Evolutionary conservation across 495 filamentous ascomycete species (phyloP).

Genomic region (Polyplosphaeria fusca): DNA sequence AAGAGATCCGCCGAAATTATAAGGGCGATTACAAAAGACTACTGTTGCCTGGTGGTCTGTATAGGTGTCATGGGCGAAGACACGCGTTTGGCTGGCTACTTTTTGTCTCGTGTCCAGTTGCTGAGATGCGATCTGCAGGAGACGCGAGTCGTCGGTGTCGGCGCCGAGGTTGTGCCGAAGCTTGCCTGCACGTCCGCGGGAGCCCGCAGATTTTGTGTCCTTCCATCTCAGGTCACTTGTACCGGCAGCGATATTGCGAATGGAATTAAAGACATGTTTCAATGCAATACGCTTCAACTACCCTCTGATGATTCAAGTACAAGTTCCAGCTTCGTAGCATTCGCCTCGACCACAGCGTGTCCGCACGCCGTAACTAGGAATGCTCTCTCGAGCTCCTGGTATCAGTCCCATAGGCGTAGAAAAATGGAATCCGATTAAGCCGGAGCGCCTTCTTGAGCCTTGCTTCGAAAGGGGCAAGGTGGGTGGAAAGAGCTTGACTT

Average conservation of each 20-base stretch:
- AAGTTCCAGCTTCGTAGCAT: background rate
- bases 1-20: background rate
- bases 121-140: background rate
- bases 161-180: background rate
- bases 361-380: slow-evolving; percentile 33
- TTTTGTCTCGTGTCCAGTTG: slow-evolving; percentile 29
- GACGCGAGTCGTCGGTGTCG: background rate
- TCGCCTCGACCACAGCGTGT: slow-evolving; percentile 56
- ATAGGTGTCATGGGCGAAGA: slow-evolving; percentile 4
- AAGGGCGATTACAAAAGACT: background rate
- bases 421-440: slow-evolving; percentile 83
- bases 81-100: background rate
- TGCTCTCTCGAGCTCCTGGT: slow-evolving; percentile 27
- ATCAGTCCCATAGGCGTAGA: slow-evolving; percentile 49
- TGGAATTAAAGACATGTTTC: too few species aligned
- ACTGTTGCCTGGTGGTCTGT: slow-evolving; percentile 3
- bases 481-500: slow-evolving; percentile 91
- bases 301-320: too few species aligned
- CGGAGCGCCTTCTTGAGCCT: slow-evolving; percentile 83
- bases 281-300: too few species aligned
- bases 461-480: slow-evolving; percentile 68
- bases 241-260: too few species aligned
- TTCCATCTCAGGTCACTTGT: too few species aligned
- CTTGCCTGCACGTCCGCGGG: background rate
- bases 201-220: too few species aligned